Evolutionary conservation across 257 asterid species (phyloP), one percentile per base, ranked within the genome.

Genomic region (Fraxinus cuspidata): DNA sequence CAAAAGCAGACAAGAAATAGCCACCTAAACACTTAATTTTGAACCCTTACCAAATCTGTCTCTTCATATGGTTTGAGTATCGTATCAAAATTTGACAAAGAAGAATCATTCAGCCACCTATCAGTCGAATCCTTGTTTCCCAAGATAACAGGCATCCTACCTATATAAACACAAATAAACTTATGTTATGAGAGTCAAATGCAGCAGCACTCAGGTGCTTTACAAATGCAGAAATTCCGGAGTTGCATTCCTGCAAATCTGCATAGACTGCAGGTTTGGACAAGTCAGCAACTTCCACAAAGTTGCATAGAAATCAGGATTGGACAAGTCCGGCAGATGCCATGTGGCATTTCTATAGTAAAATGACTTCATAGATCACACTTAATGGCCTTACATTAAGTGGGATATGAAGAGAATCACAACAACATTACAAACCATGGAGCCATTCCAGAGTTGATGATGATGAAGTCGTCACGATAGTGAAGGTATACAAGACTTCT

Each of bases 121-220:
- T 90, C 92, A 68, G 87, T 82, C 37, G 97, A 87, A 79, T 87
- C 94, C 87, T 89, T 86, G 92, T 84, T 80, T 49, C 97, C 96
- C 85, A 93, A 81, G 77, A 93, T 89, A 71, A 93, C 99, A 74
- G 99, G 99, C 99, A 93, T 95, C 94, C 98, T 88, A 82, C 91
- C 99, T 95, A 75, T 74, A 87, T 13, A 70, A 74, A 74, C 44
- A 77, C 25, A 82, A 27, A 19, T 78, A 58, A 64, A 74, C 29
- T 15, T 7, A 35, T 19, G 38, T 42, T 69, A 35, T 65, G 53
- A 53, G 74, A 15, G 72, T 56, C 29, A 31, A 74, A 70, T n/a
- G 10, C 71, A 35, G 38, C 12, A 35, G 25, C 12, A 56, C 27
- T 67, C 27, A 42, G 51, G 27, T 27, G n/a, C 58, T 23, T 72